phyloP scores from a whole-genome alignment of 1,284 basidiomycete genomes.

The Cryptococcus sp. region DNA sequence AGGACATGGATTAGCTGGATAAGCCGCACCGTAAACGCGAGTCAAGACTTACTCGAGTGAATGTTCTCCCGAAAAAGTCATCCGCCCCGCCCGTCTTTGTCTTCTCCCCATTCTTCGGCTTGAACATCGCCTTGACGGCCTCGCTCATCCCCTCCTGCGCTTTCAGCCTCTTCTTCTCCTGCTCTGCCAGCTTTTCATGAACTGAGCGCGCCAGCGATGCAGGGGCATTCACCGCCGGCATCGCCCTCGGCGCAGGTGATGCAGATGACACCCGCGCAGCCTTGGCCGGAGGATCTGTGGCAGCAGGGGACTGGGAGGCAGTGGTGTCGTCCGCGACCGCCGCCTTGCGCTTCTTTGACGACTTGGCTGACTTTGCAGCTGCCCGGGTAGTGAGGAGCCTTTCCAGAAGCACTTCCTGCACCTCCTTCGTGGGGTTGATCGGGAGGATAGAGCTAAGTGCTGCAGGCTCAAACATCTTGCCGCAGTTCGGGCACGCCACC shows the following conservation, averaged over 20 bases:
- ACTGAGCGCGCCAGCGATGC: conserved; percentile 28
- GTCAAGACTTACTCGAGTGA: conserved; percentile 45
- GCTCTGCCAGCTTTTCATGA: conserved; percentile 45
- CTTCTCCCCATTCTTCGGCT: conserved; percentile 28
- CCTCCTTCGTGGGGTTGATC: conserved; percentile 42
- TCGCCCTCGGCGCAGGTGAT: conserved; percentile 4
- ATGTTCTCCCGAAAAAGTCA: conserved; percentile 51
- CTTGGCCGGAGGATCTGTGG: conserved; percentile 1
- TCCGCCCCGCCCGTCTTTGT: conserved; percentile 33
- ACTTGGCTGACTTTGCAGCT: conserved; percentile 39
- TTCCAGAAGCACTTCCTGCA: conserved; percentile 44
- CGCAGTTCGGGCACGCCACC: conserved; percentile 48
- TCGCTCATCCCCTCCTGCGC: conserved; percentile 49
- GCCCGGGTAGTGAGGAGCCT: conserved; percentile 36
- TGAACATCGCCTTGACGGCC: conserved; percentile 50
- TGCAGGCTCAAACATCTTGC: conserved; percentile 40
- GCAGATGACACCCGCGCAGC: neutral
- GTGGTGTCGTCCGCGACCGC: neutral
- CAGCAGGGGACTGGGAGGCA: neutral
- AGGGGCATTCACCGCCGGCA: conserved; percentile 1
- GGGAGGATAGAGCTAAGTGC: conserved; percentile 24
- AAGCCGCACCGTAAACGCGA: neutral
- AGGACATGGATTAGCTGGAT: conserved; percentile 10
- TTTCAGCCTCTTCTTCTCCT: conserved; percentile 45
- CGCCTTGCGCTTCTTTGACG: conserved; percentile 41